Evolutionary conservation across 2,329 filamentous ascomycete species (phyloP), one percentile per base, ranked within the genome.

Genomic region (Aureobasidium mangrovei): DNA sequence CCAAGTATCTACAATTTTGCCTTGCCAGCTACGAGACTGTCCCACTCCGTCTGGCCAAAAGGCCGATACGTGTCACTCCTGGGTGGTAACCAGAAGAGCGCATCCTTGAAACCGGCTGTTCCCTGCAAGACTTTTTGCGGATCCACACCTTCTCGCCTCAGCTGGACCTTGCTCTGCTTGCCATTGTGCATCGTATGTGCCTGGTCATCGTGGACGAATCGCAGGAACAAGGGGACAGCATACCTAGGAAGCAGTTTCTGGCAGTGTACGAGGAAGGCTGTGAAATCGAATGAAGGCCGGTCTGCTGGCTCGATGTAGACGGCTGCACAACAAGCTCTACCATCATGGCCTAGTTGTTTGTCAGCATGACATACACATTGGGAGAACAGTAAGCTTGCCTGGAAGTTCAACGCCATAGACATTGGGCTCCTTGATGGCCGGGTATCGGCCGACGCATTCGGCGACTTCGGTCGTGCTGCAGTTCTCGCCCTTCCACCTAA

Each of bases 131-230:
- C 66, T 55, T 73, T 73, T 4, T 64, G 65, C 3, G 80, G 77
- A 64, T 87, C 78, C 10, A 86, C 77, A 0, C 84, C 85, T 59
- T 86, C 83, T 43, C 79, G 78, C 62, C 84, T 76, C 43, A 89
- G 70, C 0, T 82, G 82, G 1, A 83, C 78, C 66, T 91, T 91
- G 64, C 88, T 87, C 69, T 89, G 86, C 70, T 91, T 91, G 66
- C 88, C 85, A 62, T 89, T 91, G 64, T 86, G 83, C 61, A 82
- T 85, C 54, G 77, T 74, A 35, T 60, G 63, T 27, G 75, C 78
- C 44, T 61, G 61, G 39, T 53, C 49, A 29, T 72, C 72, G 44
- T 77, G 72, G 26, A 86, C 76, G 18, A 88, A 68, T 0, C 86
- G 74, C 40, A 90, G 62, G 70, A 91, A 91, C 2, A 89, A 69